Evolutionary conservation across 2,329 filamentous ascomycete genomes (phyloP).

Genomic region (Cryphonectria naterciae): DNA sequence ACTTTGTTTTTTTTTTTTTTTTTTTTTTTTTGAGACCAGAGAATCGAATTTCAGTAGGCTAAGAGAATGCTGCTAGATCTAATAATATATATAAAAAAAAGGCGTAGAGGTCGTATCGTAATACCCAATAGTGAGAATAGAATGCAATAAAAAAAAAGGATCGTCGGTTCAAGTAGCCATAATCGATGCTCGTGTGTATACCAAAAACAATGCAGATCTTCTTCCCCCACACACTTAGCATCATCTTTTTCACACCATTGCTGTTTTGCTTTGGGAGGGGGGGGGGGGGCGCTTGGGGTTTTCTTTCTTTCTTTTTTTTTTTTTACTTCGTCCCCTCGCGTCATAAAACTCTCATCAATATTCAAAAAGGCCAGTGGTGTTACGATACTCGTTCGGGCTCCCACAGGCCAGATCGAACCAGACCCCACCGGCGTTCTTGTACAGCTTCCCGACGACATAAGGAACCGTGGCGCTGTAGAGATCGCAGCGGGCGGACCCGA

Average conservation of each 20-base stretch:
- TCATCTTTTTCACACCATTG: not conserved
- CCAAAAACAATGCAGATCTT: not conserved
- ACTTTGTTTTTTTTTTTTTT: slow-evolving; percentile 6
- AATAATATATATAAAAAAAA: not conserved
- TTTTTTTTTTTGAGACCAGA: slow-evolving; percentile 16
- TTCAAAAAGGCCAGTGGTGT: not conserved
- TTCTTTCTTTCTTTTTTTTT: not conserved
- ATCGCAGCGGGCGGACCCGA: slow-evolving; percentile 40
- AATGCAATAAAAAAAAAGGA: not conserved
- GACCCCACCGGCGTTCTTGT: slow-evolving; percentile 36
- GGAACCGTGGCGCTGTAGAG: slow-evolving; percentile 42
- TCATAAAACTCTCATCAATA: not conserved
- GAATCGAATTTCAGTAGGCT: not conserved
- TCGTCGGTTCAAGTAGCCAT: not conserved
- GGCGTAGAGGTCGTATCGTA: not conserved
- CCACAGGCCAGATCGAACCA: slow-evolving; percentile 46
- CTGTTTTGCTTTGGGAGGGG: no score
- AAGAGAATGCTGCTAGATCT: slow-evolving; percentile 5
- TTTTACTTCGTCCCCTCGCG: not conserved
- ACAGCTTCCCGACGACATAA: slow-evolving; percentile 37
- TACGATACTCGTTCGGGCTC: slow-evolving; percentile 35
- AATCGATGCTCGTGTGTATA: not conserved
- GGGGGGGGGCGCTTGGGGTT: no score
- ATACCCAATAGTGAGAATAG: not conserved
- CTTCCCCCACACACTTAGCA: not conserved